Evolutionary conservation across 2,329 filamentous ascomycete species (phyloP).

Genomic region (Aureobasidium leucospermi): DNA sequence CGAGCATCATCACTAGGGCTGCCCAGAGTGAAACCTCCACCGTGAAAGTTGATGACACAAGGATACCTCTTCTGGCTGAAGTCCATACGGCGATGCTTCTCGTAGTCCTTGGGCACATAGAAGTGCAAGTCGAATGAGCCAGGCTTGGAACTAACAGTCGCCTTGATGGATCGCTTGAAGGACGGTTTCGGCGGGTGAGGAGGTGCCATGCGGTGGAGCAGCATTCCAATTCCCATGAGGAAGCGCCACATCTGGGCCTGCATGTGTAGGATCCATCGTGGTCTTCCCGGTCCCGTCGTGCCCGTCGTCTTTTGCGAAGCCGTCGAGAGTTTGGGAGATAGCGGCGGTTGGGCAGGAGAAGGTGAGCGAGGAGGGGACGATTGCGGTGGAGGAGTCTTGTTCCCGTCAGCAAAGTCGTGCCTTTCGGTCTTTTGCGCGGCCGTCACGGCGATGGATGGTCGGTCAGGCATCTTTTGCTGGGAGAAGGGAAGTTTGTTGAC

Average conservation of each 20-base stretch:
- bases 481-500: neutral
- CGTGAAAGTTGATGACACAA: constrained; percentile 57
- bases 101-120: constrained; percentile 50
- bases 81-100: constrained; percentile 32
- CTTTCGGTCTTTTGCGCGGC: neutral
- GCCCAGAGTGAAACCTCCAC: constrained; percentile 56
- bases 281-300: neutral
- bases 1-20: constrained; percentile 53
- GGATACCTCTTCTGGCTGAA: constrained; percentile 35
- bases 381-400: neutral
- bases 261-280: constrained; percentile 52
- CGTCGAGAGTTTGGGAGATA: neutral
- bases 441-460: constrained; percentile 1
- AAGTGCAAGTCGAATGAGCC: constrained; percentile 50
- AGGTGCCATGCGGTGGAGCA: constrained; percentile 54
- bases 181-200: constrained; percentile 54
- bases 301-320: neutral
- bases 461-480: neutral
- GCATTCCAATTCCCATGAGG: constrained; percentile 63
- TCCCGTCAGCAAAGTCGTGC: neutral
- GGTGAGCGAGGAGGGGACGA: neutral
- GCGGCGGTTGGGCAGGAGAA: neutral
- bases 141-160: constrained; percentile 38
- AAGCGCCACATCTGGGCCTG: constrained; percentile 61
- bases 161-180: constrained; percentile 51